Percentiles rank a stretch among this genome's conserved stretches.
Conservation (phyloP, 2,329 filamentous ascomycete species). For the Cladophialophora bantiana region DNA sequence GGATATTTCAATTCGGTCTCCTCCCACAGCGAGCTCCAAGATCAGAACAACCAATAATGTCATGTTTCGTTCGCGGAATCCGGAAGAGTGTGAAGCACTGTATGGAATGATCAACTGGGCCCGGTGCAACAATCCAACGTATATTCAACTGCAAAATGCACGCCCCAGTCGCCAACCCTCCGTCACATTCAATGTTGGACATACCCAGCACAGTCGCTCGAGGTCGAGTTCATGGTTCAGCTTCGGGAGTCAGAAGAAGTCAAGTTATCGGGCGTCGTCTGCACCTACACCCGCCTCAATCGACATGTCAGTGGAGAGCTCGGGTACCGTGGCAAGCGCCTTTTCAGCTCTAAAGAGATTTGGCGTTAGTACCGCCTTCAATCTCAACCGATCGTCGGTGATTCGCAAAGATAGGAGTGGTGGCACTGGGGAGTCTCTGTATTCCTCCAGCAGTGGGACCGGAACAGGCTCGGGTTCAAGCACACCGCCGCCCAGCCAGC, state of each 20-base stretch:
- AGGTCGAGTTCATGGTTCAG: conserved; percentile 53
- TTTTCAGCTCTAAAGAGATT: conserved; percentile 80
- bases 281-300: conserved; percentile 60
- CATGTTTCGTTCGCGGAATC: conserved; percentile 83
- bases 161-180: conserved; percentile 62
- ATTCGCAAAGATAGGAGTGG: conserved; percentile 45
- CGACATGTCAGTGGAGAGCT: conserved; percentile 65
- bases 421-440: conserved; percentile 57
- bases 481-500: conserved; percentile 53
- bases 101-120: conserved; percentile 88
- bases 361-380: conserved; percentile 77
- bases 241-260: conserved; percentile 59
- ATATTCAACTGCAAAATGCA: conserved; percentile 78
- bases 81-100: conserved; percentile 78
- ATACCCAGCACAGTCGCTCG: conserved; percentile 58
- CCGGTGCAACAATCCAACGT: conserved; percentile 90
- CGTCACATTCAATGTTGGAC: conserved; percentile 61
- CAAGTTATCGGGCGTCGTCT: conserved; percentile 65
- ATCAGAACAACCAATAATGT: conserved; percentile 77
- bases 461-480: conserved; percentile 48
- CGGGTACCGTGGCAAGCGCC: conserved; percentile 77
- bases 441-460: conserved; percentile 49
- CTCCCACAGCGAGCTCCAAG: conserved; percentile 74
- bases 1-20: conserved; percentile 92
- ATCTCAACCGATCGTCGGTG: conserved; percentile 80